phyloP scores from a whole-genome alignment of 768 basidiomycete genomes.

The Hygrocybe coccinea region DNA sequence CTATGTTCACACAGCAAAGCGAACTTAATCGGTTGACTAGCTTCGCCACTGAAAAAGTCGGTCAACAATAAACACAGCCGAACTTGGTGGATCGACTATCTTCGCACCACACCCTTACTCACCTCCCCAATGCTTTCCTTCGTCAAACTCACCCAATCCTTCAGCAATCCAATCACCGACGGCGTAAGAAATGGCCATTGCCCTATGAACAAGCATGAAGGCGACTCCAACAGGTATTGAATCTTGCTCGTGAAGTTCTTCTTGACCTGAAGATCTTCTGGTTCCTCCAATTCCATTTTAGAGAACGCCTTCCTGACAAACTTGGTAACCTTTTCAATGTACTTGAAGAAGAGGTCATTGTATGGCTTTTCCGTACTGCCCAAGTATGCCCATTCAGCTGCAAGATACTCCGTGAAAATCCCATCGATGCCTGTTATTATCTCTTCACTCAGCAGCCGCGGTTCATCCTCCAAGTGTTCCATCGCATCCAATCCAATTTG shows the following conservation, averaged over 20 bases:
- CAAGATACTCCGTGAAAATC: background rate
- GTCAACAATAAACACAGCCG: too few species aligned
- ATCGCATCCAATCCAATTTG: background rate
- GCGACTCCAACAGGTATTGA: too few species aligned
- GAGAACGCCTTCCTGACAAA: background rate
- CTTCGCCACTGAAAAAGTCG: too few species aligned
- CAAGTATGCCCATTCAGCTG: background rate
- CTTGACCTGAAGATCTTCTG: background rate
- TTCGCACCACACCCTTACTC: too few species aligned
- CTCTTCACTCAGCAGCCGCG: background rate
- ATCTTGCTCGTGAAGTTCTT: background rate
- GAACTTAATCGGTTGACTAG: too few species aligned
- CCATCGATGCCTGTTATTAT: background rate
- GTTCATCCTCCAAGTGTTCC: background rate
- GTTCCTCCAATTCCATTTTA: background rate
- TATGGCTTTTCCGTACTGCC: background rate
- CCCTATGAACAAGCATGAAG: background rate
- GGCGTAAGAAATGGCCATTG: background rate
- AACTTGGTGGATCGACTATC: too few species aligned
- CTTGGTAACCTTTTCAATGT: background rate
- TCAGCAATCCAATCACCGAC: background rate
- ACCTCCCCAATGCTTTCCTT: too few species aligned
- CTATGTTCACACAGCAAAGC: too few species aligned
- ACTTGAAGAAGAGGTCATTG: background rate
- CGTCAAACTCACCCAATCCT: too few species aligned